Conservation (phyloP, 2,329 filamentous ascomycete species). For the Aspergillus fructus region DNA sequence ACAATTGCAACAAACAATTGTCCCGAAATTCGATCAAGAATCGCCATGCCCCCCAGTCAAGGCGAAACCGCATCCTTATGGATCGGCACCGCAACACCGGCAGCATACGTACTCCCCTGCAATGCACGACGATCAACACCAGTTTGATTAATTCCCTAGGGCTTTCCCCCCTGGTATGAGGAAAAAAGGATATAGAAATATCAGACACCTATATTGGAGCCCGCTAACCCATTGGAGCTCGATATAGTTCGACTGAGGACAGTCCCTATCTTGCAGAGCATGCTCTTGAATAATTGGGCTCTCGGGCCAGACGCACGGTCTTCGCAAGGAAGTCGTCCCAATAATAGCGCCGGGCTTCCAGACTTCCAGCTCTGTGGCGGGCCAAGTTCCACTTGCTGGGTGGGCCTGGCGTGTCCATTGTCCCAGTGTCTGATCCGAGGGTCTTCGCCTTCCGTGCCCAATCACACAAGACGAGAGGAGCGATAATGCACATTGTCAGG, state of each 20-base stretch:
- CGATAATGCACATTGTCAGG: neutral
- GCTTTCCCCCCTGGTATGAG: too few relatives aligned
- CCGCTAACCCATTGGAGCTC: neutral
- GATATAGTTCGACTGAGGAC: neutral
- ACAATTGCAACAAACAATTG: neutral
- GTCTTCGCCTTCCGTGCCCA: neutral
- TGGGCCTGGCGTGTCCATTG: conserved; percentile 4
- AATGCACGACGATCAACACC: conserved; percentile 5
- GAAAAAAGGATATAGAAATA: neutral
- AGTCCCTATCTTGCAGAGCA: neutral
- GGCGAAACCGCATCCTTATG: neutral
- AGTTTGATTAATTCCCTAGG: neutral
- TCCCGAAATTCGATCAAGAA: neutral
- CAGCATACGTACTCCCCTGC: conserved; percentile 6
- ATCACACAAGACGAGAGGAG: neutral
- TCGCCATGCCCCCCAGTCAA: neutral
- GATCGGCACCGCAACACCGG: neutral
- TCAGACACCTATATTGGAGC: neutral
- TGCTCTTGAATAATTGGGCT: neutral
- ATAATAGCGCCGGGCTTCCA: neutral
- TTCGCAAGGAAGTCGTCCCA: neutral
- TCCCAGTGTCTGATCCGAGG: neutral
- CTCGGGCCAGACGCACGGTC: conserved; percentile 1
- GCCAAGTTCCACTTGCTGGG: conserved; percentile 1
- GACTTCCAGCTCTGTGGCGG: neutral